Base-by-base conservation (phyloP, 2,329 filamentous ascomycete genomes). In the Epichloe baconii region DNA sequence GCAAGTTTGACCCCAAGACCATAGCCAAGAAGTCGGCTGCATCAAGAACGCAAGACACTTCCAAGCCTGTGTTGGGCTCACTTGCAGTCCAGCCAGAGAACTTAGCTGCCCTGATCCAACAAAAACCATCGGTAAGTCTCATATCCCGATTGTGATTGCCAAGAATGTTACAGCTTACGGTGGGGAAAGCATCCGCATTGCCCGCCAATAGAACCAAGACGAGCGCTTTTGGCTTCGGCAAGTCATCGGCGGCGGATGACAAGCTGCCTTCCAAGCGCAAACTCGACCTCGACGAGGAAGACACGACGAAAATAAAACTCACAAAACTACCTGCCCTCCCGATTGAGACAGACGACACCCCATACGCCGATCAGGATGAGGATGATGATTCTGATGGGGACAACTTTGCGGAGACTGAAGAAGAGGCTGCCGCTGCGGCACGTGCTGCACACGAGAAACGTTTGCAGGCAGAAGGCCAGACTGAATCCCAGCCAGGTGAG, bases 1-100 rank as follows among this genome's bases (percentile, higher is more conserved):
- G 85, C 59, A 94, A 93, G 65, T 91, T 93, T 60, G 86, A 94
- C 59, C 86, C 87, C 5, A 95, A 95, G 66, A 84, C 82, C 19
- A 89, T 93, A 58, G 84, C 80, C 41, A 94, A 91, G 66, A 93
- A 87, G 64, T 78, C 84, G 19, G 77, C 82, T 26, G 76, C 80
- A 42, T 75, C 79, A 35, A 71, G 77, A 42, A 72, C 80, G 35
- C 75, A 75, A 48, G 71, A 77, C 43, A 68, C 76, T 50, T 70
- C 78, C 45, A 74, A 73, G 49, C 55, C 63, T n/a, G 63, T 68
- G 37, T 62, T 79, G n/a, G 77, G 76, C 19, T 68, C 66, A 21
- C 66, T 79, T 46, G 67, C 66, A 47, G 66, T 64, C 23, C 69
- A 69, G 40, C 62, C 69, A 26, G 64, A 67, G 34, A 67, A 66